Base-by-base conservation (phyloP, 768 basidiomycete genomes). In the Kwoniella sp. region DNA sequence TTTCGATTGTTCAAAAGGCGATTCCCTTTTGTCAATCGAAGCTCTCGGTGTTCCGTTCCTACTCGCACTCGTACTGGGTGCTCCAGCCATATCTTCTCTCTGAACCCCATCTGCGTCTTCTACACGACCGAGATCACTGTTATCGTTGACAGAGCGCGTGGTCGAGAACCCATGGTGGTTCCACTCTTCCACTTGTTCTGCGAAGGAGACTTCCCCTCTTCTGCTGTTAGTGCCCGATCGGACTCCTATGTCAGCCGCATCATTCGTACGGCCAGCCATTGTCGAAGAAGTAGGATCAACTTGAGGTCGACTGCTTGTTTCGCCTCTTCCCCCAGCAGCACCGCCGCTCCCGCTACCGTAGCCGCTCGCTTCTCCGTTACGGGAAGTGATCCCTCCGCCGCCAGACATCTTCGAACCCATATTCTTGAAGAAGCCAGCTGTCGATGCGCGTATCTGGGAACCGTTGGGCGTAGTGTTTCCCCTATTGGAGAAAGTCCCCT, bases 401-500 rank as follows among this genome's bases (percentile, higher is more conserved):
- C 50, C 61, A 0, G 61, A 26, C 26, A 63, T 13, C 29, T 26
- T 55, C n/a, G 29, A 57, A 37, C 55, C 48, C 31, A 63, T 34
- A 28, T 56, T 56, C 31, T 41, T 48, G 15, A 63, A 57, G 26
- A 63, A 51, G 3, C 55, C 62, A 29, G 34, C 52, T 20, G 45
- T 25, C 22, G 34, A 38, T 2, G n/a, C 23, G 51, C 55, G 47
- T 1, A 29, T 28, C 23, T 31, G 51, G 0, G 55, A 64, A 0
- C 50, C 54, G 50, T 8, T 59, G 2, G 45, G 38, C 38, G 56
- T 55, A 22, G 17, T 26, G 4, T 30, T 47, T 3, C 48, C 31
- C n/a, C 58, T 30, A 51, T 69, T 65, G 0, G 67, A 66, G 50
- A 80, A 72, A 4, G 72, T 66, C 7, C 76, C 78, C 55, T 75